phyloP scores from a whole-genome alignment of 352 stramenopile genomes.

The Pythium utonaiense region DNA sequence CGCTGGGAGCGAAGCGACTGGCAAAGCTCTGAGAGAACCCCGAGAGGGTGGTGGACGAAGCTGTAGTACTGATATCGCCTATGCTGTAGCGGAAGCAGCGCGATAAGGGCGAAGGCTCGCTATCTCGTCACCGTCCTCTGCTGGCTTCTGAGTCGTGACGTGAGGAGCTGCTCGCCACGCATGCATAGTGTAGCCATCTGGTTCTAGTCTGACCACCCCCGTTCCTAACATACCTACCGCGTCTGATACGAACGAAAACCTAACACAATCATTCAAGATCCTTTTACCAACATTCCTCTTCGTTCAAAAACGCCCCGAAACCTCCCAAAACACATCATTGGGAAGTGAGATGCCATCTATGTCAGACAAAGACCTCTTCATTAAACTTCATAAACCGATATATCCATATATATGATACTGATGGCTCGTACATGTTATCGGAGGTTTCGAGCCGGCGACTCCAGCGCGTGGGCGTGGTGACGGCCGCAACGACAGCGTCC shows the following conservation, averaged over 20 bases:
- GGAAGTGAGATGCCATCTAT: too few relatives aligned
- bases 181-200: not conserved
- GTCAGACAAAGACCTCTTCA: too few relatives aligned
- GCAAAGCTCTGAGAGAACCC: too few relatives aligned
- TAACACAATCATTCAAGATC: not conserved
- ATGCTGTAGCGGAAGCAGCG: too few relatives aligned
- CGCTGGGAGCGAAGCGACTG: too few relatives aligned
- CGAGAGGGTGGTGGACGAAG: too few relatives aligned
- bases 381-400: too few relatives aligned
- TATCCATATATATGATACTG: not conserved
- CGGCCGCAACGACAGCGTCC: not conserved
- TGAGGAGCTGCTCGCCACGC: conserved; percentile 6
- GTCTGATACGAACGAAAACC: not conserved
- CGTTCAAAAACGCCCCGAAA: not conserved
- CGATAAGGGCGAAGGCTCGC: too few relatives aligned
- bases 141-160: not conserved
- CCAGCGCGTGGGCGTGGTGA: not conserved
- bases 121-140: too few relatives aligned
- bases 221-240: not conserved
- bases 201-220: not conserved
- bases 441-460: not conserved
- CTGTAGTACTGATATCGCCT: too few relatives aligned
- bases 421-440: not conserved
- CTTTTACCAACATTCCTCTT: conserved; percentile 8
- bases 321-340: not conserved